Percentiles rank a stretch among this genome's conserved stretches.
phyloP scores from a whole-genome alignment of 139 green algal genomes.

The Micractinium conductrix region DNA sequence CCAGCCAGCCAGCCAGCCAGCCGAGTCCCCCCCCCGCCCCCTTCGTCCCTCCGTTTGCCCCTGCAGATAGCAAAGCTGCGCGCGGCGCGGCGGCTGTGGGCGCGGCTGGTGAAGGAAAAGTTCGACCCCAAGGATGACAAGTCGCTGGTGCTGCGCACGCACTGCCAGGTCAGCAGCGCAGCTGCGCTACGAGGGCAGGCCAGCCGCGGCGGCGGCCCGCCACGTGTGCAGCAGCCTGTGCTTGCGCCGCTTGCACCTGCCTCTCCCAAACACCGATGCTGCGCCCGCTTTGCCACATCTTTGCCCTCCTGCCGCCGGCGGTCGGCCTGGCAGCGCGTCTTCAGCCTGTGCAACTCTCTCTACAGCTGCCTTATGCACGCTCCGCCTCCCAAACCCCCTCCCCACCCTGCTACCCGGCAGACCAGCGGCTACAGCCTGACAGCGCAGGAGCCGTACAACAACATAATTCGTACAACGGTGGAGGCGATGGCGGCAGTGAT shows the following conservation, averaged over 20 bases:
- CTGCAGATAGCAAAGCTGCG: constrained; percentile 67
- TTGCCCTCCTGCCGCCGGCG: too few relatives aligned
- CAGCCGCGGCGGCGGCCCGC: too few relatives aligned
- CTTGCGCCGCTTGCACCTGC: too few relatives aligned
- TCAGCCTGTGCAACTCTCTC: neutral
- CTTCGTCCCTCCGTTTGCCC: too few relatives aligned
- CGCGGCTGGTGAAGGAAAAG: constrained; percentile 62
- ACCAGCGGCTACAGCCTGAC: constrained; percentile 61
- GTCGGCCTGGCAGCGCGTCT: too few relatives aligned
- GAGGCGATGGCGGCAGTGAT: constrained; percentile 68
- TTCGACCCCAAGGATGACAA: constrained; percentile 53
- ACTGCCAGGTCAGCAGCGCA: constrained; percentile 50
- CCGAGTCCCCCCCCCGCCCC: too few relatives aligned
- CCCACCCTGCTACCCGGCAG: constrained; percentile 32
- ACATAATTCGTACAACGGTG: constrained; percentile 61
- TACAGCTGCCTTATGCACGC: neutral
- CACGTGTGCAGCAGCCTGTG: too few relatives aligned
- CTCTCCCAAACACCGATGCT: too few relatives aligned
- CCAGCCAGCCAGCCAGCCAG: too few relatives aligned
- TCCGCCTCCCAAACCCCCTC: neutral
- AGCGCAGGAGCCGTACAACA: constrained; percentile 64
- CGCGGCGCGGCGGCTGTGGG: constrained; percentile 70
- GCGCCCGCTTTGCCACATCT: too few relatives aligned
- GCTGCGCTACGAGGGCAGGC: neutral
- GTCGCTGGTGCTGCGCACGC: constrained; percentile 67